Evolutionary conservation across 257 asterid species (phyloP), one percentile per base, ranked within the genome.

Genomic region (Striga asiatica): DNA sequence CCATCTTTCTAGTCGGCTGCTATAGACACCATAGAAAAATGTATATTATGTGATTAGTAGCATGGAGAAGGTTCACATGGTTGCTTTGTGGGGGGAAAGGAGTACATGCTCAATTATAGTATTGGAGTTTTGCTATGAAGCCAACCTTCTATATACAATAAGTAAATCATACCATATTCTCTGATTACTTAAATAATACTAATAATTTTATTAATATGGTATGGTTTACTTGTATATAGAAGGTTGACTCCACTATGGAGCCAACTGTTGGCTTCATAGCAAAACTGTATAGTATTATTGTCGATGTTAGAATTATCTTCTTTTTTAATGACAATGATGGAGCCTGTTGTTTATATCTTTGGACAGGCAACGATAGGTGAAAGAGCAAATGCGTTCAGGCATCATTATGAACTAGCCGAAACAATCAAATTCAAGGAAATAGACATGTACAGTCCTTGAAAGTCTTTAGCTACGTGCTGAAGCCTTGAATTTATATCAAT

Each of bases 391-490:
- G 97, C 94, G 13, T 92, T 82, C 80, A 78, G 72, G 78, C 88
- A 92, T 46, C 93, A 84, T 37, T 82, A 81, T 48, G 97, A 92
- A 67, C 73, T 92, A 67, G 84, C 85, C 4, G 97, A 92, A 64
- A 78, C 97, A 57, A 79, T 85, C 65, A 88, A 92, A 76, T 88
- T 92, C 45, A 92, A 88, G 93, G 99, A 92, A 81, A 92, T 92
- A 54, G 99, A 88, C 69, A 74, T 92, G 99, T 92, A 79, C 68
- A 93, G 56, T 61, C 62, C 65, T 69, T 62, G 25, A 63, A 20
- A n/a, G n/a, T n/a, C n/a, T n/a, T n/a, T n/a, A n/a, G n/a, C n/a
- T n/a, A n/a, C n/a, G n/a, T n/a, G n/a, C 22, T 58, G 50, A 22
- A 20, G 23, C 54, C 46, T 23, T 51, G 31, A 61, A 53, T 60